Conservation (phyloP, 768 basidiomycete genomes). For the Rubroboletus pulcherrimus region DNA sequence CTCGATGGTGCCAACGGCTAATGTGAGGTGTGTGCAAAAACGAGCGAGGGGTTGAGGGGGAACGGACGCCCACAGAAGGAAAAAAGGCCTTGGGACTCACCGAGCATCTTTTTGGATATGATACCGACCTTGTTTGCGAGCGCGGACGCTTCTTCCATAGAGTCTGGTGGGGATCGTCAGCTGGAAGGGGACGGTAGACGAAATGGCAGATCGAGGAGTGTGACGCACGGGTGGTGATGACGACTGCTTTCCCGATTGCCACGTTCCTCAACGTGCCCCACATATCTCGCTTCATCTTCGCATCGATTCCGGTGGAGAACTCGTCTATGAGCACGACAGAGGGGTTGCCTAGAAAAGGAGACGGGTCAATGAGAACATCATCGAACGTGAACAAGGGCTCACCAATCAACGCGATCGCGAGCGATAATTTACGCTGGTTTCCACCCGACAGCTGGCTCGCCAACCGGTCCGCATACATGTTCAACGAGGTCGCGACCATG, state of each 20-base stretch:
- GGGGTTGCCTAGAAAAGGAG: conserved; percentile 54
- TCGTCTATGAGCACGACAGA: conserved; percentile 78
- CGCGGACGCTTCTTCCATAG: conserved; percentile 82
- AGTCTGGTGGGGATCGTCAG: conserved; percentile 40
- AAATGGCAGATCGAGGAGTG: not conserved
- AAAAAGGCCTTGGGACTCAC: conserved; percentile 31
- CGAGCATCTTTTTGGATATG: conserved; percentile 65
- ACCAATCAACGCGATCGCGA: conserved; percentile 77
- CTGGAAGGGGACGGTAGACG: not conserved
- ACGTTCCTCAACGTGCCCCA: conserved; percentile 69
- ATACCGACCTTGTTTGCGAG: conserved; percentile 76
- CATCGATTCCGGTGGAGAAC: conserved; percentile 80
- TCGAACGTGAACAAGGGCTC: not conserved
- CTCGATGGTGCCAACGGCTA: conserved; percentile 62
- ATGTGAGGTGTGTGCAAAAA: not conserved
- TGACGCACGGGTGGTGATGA: conserved; percentile 65
- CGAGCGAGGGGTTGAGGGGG: not conserved
- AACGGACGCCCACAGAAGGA: not conserved
- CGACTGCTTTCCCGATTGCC: conserved; percentile 62
- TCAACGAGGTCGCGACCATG: conserved; percentile 55
- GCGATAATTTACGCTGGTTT: conserved; percentile 70
- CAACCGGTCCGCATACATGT: conserved; percentile 61
- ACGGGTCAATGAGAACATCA: not conserved
- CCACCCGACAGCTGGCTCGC: conserved; percentile 77
- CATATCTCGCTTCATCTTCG: conserved; percentile 82